A percentile compares a stretch with the other conserved stretches of the same genome.
These are phyloP conservation scores for Shiraia sp. DNA, from an alignment of 2,329 filamentous ascomycete genomes.

Conservation along the genomic window DNA sequence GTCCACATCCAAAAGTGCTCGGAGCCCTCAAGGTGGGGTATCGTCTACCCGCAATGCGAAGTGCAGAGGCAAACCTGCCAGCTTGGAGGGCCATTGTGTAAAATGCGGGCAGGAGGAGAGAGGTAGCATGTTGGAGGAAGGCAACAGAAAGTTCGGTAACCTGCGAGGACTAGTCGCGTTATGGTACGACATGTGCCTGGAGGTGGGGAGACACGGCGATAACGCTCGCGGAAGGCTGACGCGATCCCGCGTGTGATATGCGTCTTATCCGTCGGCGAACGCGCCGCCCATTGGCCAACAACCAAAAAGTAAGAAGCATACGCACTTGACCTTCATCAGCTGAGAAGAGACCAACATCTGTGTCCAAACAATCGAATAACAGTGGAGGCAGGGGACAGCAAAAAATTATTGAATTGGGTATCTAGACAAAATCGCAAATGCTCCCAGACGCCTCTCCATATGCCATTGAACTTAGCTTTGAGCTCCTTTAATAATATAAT, in stretches of 20 bases:
- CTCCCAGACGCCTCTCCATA: background rate
- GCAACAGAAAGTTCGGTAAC: slow-evolving; percentile 16
- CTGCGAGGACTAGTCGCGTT: slow-evolving; percentile 11
- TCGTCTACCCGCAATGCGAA: slow-evolving; percentile 24
- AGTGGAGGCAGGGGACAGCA: no score
- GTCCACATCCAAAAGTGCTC: slow-evolving; percentile 6
- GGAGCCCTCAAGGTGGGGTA: slow-evolving; percentile 22
- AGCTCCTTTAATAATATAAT: background rate
- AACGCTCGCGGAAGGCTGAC: slow-evolving; percentile 13
- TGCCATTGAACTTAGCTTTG: background rate
- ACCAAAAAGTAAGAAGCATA: background rate
- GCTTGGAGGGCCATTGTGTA: slow-evolving; percentile 19
- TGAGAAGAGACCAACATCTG: no score
- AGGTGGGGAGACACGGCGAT: slow-evolving; percentile 24
- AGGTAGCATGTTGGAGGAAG: slow-evolving; percentile 8
- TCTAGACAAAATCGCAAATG: background rate
- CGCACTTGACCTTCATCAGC: no score
- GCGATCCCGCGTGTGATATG: slow-evolving; percentile 16
- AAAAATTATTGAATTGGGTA: background rate
- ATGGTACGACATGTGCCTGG: slow-evolving; percentile 24
- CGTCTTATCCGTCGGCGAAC: slow-evolving; percentile 17
- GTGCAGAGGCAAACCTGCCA: slow-evolving; percentile 11
- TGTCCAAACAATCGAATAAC: background rate
- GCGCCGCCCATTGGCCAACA: background rate
- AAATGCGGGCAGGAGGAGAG: slow-evolving; percentile 2